Percentiles rank a stretch among this genome's conserved stretches.
Conservation (phyloP, 139 green algal species). For the Chlamydomonas applanata region DNA sequence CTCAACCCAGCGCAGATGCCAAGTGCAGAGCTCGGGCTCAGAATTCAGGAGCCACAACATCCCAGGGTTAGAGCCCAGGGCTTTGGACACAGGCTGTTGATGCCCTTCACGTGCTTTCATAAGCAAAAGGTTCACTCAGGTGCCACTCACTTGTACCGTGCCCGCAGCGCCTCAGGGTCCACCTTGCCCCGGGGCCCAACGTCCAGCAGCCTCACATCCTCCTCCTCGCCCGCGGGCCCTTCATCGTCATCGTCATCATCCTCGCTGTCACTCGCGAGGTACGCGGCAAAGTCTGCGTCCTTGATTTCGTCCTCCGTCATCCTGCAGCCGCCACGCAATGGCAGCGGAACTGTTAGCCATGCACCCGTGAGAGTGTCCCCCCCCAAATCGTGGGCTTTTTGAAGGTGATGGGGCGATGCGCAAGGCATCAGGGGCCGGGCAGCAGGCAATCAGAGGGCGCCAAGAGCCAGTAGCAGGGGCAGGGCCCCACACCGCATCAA, state of each 20-base stretch:
- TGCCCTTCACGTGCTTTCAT: too few species aligned
- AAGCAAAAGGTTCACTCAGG: not conserved
- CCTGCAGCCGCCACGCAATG: slow-evolving; percentile 19
- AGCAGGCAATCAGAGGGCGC: not conserved
- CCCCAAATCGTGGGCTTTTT: too few species aligned
- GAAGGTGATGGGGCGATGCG: too few species aligned
- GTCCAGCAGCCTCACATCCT: too few species aligned
- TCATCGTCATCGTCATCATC: slow-evolving; percentile 51
- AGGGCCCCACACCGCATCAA: too few species aligned
- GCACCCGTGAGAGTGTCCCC: too few species aligned
- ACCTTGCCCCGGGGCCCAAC: slow-evolving; percentile 1
- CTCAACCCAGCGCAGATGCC: not conserved
- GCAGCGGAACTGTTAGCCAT: too few species aligned
- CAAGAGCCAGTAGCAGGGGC: not conserved
- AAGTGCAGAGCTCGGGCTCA: too few species aligned
- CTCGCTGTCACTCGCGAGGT: slow-evolving; percentile 55
- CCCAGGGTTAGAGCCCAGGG: too few species aligned
- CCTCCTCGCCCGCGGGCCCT: not conserved
- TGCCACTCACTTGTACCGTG: slow-evolving; percentile 27
- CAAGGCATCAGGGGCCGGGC: too few species aligned
- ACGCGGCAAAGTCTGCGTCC: slow-evolving; percentile 87
- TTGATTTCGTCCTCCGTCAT: slow-evolving; percentile 81
- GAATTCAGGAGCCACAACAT: too few species aligned
- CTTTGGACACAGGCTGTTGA: too few species aligned
- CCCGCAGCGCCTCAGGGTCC: slow-evolving; percentile 39